These are phyloP conservation scores for Penicillium griseofulvum DNA, from an alignment of 2,329 filamentous ascomycete species.

Conservation along the genomic window DNA sequence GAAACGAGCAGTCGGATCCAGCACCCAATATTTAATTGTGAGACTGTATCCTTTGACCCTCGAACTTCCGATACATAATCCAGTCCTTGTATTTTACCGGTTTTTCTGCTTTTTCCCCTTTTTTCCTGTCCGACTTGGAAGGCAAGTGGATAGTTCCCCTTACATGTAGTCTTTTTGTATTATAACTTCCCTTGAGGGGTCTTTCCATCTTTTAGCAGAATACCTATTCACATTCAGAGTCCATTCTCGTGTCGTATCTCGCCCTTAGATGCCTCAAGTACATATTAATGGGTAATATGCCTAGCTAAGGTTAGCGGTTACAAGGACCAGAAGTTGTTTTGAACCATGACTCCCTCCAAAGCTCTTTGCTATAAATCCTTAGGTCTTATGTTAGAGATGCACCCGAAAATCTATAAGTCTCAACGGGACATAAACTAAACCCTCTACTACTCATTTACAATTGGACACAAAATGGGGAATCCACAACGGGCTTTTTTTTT, in stretches of 20 bases:
- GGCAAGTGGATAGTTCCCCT: neutral
- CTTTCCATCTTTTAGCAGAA: neutral
- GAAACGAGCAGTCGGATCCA: neutral
- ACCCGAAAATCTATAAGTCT: no score
- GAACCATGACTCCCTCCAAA: neutral
- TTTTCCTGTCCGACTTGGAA: neutral
- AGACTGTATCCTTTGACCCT: neutral
- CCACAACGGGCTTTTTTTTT: neutral
- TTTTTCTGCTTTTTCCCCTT: neutral
- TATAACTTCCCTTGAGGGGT: slow-evolving; percentile 2
- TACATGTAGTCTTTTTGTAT: neutral
- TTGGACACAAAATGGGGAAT: neutral
- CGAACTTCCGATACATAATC: neutral
- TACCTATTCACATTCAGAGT: neutral
- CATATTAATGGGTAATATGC: neutral
- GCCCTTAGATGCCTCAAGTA: neutral
- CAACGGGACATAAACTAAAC: no score
- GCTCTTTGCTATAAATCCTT: neutral
- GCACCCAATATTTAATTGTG: neutral
- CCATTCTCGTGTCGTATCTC: neutral
- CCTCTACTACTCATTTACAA: neutral
- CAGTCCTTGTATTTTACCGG: neutral
- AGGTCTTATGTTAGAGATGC: no score
- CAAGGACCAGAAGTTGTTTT: neutral
- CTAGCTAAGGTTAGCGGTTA: neutral